These are phyloP conservation scores for Isatis tinctoria DNA, from an alignment of 345 rosid genomes.

Conservation along the genomic window DNA sequence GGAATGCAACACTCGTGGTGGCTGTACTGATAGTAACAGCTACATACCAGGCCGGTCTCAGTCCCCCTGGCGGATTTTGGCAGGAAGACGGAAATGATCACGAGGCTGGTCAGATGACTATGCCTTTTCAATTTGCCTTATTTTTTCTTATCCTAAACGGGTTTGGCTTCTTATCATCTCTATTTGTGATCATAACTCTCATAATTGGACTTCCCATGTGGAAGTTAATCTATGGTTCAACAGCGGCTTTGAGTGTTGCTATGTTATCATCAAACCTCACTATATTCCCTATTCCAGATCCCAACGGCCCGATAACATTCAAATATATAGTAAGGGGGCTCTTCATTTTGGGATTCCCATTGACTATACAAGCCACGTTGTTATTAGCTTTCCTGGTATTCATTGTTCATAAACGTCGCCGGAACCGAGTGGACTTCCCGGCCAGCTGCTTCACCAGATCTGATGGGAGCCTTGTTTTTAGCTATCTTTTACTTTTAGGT, in stretches of 20 bases:
- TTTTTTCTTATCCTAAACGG: neutral
- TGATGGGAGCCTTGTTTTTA: too few species aligned
- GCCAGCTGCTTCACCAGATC: too few species aligned
- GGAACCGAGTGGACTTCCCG: neutral
- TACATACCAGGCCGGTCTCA: conserved; percentile 33
- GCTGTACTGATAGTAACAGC: conserved; percentile 33
- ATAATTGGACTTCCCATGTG: conserved; percentile 7
- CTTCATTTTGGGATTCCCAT: too few species aligned
- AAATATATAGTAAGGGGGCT: too few species aligned
- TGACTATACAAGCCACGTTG: too few species aligned
- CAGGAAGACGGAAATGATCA: too few species aligned
- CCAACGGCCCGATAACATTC: too few species aligned
- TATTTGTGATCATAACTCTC: conserved; percentile 8
- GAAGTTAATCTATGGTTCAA: neutral
- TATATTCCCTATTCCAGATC: too few species aligned
- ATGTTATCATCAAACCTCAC: neutral
- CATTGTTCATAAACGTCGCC: too few species aligned
- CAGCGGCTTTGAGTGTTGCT: neutral
- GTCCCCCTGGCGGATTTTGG: conserved; percentile 32
- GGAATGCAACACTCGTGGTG: conserved; percentile 19
- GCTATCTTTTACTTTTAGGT: too few species aligned
- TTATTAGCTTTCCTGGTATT: too few species aligned
- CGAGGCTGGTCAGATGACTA: neutral
- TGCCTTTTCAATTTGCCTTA: neutral
- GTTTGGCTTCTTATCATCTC: neutral